Evolutionary conservation across 257 asterid genomes (phyloP).

Genomic region (Solanum chmielewskii): DNA sequence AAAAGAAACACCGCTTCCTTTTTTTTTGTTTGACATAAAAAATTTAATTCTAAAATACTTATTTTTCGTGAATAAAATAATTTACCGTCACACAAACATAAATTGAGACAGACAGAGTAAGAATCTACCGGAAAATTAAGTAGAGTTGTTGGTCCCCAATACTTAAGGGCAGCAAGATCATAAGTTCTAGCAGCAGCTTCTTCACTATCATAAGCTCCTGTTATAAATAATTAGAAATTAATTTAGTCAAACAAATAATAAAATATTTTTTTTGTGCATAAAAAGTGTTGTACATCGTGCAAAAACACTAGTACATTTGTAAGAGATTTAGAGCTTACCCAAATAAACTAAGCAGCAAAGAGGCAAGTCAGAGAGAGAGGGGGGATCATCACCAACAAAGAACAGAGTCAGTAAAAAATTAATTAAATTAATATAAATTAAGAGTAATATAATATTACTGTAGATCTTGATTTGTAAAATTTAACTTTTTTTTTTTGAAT

Average conservation of each 20-base stretch:
- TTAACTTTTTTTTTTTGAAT: background rate
- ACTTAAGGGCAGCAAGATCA: slow-evolving; percentile 91
- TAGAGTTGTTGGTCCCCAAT: slow-evolving; percentile 56
- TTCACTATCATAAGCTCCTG: slow-evolving; percentile 86
- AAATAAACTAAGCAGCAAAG: slow-evolving; percentile 60
- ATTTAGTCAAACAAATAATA: background rate
- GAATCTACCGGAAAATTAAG: slow-evolving; percentile 61
- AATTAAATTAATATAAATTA: background rate
- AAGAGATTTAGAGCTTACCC: slow-evolving; percentile 34
- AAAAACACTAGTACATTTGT: background rate
- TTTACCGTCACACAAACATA: no score
- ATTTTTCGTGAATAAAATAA: no score
- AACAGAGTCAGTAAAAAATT: slow-evolving; percentile 7
- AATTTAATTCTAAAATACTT: background rate
- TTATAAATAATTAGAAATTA: background rate
- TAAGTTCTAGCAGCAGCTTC: slow-evolving; percentile 84
- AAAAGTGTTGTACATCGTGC: background rate
- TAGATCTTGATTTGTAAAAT: slow-evolving; percentile 29
- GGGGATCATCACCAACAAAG: slow-evolving; percentile 31
- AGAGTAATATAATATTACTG: slow-evolving; percentile 12
- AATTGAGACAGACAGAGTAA: background rate
- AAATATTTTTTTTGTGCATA: background rate
- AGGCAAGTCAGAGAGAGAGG: slow-evolving; percentile 8
- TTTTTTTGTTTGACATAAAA: background rate
- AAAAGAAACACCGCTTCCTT: background rate